A percentile compares a stretch with the other conserved stretches of the same genome.
Evolutionary conservation across 768 basidiomycete genomes (phyloP).

Genomic region (Tephrocybe sp.): DNA sequence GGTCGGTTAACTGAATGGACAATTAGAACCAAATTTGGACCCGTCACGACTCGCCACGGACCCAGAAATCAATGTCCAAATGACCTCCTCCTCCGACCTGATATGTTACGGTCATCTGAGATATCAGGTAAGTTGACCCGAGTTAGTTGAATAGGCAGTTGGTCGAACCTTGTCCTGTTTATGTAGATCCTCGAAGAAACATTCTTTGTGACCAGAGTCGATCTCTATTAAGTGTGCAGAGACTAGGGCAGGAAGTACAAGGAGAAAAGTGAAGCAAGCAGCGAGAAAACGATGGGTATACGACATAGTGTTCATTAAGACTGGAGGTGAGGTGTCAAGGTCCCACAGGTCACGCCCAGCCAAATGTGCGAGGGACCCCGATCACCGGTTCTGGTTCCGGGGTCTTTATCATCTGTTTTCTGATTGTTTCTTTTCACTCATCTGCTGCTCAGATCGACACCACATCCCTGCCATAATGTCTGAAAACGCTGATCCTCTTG

Average conservation of each 20-base stretch:
- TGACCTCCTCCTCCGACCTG: constrained; percentile 98
- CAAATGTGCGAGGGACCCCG: constrained; percentile 14
- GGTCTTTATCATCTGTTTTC: constrained; percentile 15
- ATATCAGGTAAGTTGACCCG: background rate
- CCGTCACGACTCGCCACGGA: constrained; percentile 30
- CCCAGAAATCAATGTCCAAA: constrained; percentile 97
- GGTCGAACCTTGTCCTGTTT: constrained; percentile 77
- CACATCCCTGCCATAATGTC: constrained; percentile 46
- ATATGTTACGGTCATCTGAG: constrained; percentile 97
- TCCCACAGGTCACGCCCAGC: background rate
- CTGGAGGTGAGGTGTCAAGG: constrained; percentile 2
- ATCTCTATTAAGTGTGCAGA: constrained; percentile 75
- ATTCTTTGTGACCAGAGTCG: constrained; percentile 81
- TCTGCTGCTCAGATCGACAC: constrained; percentile 21
- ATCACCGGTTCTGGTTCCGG: constrained; percentile 13
- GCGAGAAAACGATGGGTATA: constrained; percentile 39
- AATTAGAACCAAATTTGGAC: constrained; percentile 7
- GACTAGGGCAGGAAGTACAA: constrained; percentile 40
- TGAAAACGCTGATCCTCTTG: constrained; percentile 62
- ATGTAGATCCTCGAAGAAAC: constrained; percentile 95
- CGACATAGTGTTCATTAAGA: constrained; percentile 14
- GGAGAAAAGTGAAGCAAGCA: constrained; percentile 40
- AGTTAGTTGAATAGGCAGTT: background rate
- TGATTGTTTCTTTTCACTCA: constrained; percentile 16
- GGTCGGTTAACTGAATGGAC: constrained; percentile 71